Evolutionary conservation across 1,284 basidiomycete species (phyloP), one percentile per base, ranked within the genome.

Genomic region (Lentinula novae-zelandiae): DNA sequence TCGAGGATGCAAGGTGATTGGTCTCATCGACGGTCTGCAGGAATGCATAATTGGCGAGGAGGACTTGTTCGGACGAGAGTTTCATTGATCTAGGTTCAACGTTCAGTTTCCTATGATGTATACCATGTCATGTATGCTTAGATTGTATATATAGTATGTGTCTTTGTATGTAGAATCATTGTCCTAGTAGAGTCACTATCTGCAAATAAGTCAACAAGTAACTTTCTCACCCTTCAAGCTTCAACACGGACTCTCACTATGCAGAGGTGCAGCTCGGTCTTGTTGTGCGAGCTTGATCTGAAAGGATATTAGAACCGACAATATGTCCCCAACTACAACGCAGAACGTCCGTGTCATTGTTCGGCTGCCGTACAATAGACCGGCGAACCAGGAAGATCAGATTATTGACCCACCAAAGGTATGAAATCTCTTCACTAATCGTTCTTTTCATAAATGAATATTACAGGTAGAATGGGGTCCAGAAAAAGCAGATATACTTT

Each of bases 1-100:
- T 78, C 90, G 1, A 79, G 91, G 63, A 94, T 95, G 85, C 93
- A 95, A 72, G 82, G 86, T 15, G 89, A 94, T 64, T 92, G 91
- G 84, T 80, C 86, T 2, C 87, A 90, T 67, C 81, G 82, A 54
- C 84, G 92, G 51, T 88, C 87, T 20, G 90, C 90, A 0, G 93
- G 93, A 0, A 90, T 95, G 86, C 80, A 87, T 63, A 93, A 95
- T 71, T 95, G 90, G 88, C 79, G 92, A 55, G 92, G 92, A 8
- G 93, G 93, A 0, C 77, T 95, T 48, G 79, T 90, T 51, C 82
- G 92, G 70, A 92, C 90, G 8, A 83, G 86, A 57, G 85, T 95
- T 66, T 90, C 85, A 65, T 81, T 95, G 65, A 94, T 95, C 56
- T 95, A 71, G 78, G 31, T 20, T 58, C 49, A 20, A 22, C 15